Conservation (phyloP, 1,139 yeast species). For the Blastobotrys buckinghamii region DNA sequence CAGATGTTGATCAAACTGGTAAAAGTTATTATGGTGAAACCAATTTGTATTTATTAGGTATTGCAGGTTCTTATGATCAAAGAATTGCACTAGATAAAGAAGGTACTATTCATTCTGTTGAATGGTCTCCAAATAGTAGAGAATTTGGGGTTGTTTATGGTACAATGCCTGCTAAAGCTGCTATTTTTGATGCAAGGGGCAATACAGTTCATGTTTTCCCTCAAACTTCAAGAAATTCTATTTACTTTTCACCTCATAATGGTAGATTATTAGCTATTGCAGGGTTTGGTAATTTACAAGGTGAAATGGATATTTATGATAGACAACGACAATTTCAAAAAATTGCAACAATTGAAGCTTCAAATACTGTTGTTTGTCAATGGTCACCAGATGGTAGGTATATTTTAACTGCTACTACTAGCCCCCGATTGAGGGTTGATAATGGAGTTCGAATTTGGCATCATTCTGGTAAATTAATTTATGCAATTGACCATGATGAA, state of each 20-base stretch:
- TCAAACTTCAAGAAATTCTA: slow-evolving; percentile 82
- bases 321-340: slow-evolving; percentile 81
- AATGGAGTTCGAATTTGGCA: slow-evolving; percentile 95
- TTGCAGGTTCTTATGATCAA: slow-evolving; percentile 88
- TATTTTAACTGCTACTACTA: slow-evolving; percentile 91
- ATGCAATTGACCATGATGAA: slow-evolving; percentile 73
- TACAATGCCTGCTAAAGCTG: slow-evolving; percentile 94
- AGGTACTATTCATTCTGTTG: slow-evolving; percentile 95
- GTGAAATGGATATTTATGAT: slow-evolving; percentile 92
- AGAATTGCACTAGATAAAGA: slow-evolving; percentile 82
- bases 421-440: slow-evolving; percentile 95
- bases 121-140: slow-evolving; percentile 95
- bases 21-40: slow-evolving; percentile 97
- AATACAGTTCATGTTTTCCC: slow-evolving; percentile 79
- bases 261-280: slow-evolving; percentile 89
- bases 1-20: slow-evolving; percentile 92
- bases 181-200: slow-evolving; percentile 93
- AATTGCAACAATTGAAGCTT: slow-evolving; percentile 77
- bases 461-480: slow-evolving; percentile 75
- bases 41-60: slow-evolving; percentile 81
- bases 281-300: slow-evolving; percentile 97
- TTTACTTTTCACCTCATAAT: slow-evolving; percentile 80
- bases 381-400: slow-evolving; percentile 99
- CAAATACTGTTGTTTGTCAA: slow-evolving; percentile 90
- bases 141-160: slow-evolving; percentile 98